A percentile compares a stretch with the other conserved stretches of the same genome.
Evolutionary conservation across 2,329 filamentous ascomycete genomes (phyloP).

Genomic region (Fusarium tjaetaba): DNA sequence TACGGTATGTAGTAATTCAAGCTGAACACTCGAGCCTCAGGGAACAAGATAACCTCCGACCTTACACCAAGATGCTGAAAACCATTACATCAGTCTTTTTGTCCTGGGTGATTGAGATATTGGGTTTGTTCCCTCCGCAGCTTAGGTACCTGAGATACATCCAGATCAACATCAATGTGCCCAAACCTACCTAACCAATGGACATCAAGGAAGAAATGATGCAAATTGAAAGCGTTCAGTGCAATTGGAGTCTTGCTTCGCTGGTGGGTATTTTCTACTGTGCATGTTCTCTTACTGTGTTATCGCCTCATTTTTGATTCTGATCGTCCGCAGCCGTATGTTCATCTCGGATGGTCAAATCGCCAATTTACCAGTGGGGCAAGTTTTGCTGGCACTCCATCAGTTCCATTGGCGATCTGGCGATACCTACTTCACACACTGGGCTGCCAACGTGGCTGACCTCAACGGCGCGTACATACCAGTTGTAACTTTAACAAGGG

Average conservation of each 20-base stretch:
- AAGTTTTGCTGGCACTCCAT: constrained; percentile 11
- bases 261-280: background rate
- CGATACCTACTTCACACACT: constrained; percentile 13
- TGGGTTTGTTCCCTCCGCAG: background rate
- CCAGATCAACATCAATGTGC: background rate
- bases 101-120: background rate
- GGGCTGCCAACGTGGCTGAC: constrained; percentile 30
- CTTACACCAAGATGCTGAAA: background rate
- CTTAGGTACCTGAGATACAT: no score
- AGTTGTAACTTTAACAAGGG: background rate
- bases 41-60: background rate
- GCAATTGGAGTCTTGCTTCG: background rate
- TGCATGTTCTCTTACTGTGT: background rate
- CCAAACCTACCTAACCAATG: background rate
- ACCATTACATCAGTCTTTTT: background rate
- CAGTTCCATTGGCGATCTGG: constrained; percentile 13
- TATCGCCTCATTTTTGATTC: constrained; percentile 11
- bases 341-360: constrained; percentile 31
- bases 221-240: background rate
- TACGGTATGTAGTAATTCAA: background rate
- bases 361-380: constrained; percentile 26
- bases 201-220: background rate
- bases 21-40: background rate
- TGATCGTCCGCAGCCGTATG: constrained; percentile 22
- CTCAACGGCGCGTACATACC: constrained; percentile 4